phyloP scores from a whole-genome alignment of 352 stramenopile genomes.

The Globisporangium recalcitrans region DNA sequence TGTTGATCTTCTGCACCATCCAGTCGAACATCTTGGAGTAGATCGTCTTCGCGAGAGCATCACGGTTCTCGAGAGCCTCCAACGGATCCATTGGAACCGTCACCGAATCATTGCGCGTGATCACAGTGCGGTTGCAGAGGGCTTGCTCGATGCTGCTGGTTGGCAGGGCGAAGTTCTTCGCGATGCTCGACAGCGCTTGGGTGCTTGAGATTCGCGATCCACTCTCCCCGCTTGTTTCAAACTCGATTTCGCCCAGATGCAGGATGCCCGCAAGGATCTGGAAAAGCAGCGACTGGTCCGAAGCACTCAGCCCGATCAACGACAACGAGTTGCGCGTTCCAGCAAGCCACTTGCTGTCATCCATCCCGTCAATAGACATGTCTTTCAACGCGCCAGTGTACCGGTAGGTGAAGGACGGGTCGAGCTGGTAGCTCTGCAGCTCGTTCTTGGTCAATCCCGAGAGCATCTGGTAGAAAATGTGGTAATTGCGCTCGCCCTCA shows the following conservation, averaged over 20 bases:
- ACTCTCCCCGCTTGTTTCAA: constrained; percentile 68
- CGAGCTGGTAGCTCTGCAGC: constrained; percentile 56
- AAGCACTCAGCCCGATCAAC: constrained; percentile 60
- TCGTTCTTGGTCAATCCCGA: constrained; percentile 50
- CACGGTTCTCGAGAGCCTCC: constrained; percentile 91
- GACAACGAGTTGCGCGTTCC: constrained; percentile 75
- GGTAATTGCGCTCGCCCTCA: constrained; percentile 96
- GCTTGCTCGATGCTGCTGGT: constrained; percentile 85
- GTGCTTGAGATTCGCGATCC: constrained; percentile 69
- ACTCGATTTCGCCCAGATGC: constrained; percentile 95
- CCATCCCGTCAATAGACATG: constrained; percentile 83
- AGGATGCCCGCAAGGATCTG: constrained; percentile 89
- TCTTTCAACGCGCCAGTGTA: constrained; percentile 67
- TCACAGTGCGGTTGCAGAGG: constrained; percentile 91
- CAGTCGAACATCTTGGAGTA: constrained; percentile 98
- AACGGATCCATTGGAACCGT: constrained; percentile 81
- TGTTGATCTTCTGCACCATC: constrained; percentile 92
- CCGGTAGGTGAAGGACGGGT: constrained; percentile 58
- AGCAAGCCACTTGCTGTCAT: constrained; percentile 81
- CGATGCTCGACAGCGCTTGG: constrained; percentile 60
- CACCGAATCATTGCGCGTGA: constrained; percentile 79
- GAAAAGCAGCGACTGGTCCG: constrained; percentile 73
- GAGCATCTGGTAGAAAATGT: constrained; percentile 97
- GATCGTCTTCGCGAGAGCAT: constrained; percentile 96
- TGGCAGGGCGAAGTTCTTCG: constrained; percentile 89